Percentiles rank a stretch among this genome's conserved stretches.
These are phyloP conservation scores for Sclerotinia nivalis DNA, from an alignment of 2,329 filamentous ascomycete genomes.

Conservation along the genomic window DNA sequence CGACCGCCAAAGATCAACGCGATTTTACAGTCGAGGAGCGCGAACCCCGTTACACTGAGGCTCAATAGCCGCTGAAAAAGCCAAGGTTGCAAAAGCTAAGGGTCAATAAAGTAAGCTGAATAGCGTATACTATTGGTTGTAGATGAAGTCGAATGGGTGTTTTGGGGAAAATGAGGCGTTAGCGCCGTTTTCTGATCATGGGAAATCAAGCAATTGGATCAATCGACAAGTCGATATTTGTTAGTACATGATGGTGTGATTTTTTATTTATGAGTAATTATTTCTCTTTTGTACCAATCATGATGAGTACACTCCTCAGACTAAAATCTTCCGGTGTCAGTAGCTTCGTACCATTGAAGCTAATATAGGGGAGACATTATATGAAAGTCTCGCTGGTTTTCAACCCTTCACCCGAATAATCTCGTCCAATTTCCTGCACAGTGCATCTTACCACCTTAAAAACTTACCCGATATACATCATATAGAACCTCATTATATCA, in stretches of 20 bases:
- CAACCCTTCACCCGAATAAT: neutral
- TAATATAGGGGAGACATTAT: neutral
- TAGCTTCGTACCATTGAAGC: neutral
- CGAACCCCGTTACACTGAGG: conserved; percentile 32
- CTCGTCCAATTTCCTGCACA: neutral
- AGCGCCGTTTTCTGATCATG: neutral
- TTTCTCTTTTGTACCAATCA: neutral
- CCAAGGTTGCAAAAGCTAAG: conserved; percentile 24
- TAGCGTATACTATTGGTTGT: neutral
- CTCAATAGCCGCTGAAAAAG: conserved; percentile 34
- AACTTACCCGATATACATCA: neutral
- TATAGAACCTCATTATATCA: neutral
- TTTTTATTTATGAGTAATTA: neutral
- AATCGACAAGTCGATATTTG: too few relatives aligned
- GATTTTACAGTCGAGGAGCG: conserved; percentile 24
- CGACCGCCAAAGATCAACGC: conserved; percentile 14
- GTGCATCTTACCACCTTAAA: too few relatives aligned
- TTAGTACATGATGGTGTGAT: neutral
- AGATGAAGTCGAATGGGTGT: neutral
- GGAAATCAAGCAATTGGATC: neutral
- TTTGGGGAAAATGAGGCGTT: neutral
- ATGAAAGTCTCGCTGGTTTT: neutral
- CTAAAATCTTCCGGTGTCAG: neutral
- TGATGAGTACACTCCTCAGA: neutral
- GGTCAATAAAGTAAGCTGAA: neutral